Evolutionary conservation across 1,284 basidiomycete species (phyloP).

Genomic region (Leccinum glutinopallens): DNA sequence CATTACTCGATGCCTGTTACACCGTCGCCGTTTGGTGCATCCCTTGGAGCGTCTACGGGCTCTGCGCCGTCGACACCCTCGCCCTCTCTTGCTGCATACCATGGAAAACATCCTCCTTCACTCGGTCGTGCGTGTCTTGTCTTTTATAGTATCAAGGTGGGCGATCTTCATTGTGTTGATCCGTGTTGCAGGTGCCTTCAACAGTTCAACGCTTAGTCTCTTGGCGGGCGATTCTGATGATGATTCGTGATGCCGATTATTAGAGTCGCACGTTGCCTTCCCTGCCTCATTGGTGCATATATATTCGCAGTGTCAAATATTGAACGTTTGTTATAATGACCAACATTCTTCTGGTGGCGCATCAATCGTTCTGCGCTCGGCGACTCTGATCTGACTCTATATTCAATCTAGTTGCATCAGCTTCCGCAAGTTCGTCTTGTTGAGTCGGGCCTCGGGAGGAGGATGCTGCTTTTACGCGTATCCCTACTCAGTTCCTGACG

Average conservation of each 20-base stretch:
- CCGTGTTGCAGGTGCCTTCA: conserved; percentile 29
- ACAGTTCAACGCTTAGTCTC: conserved; percentile 30
- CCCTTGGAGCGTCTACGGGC: conserved; percentile 36
- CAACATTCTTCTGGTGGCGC: background rate
- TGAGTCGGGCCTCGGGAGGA: background rate
- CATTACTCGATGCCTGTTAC: conserved; percentile 44
- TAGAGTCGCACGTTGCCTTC: background rate
- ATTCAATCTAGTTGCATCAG: background rate
- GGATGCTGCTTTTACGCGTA: background rate
- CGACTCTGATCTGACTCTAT: background rate
- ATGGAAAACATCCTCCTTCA: conserved; percentile 33
- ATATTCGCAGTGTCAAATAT: conserved; percentile 10
- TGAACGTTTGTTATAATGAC: conserved; percentile 12
- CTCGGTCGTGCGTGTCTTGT: conserved; percentile 31
- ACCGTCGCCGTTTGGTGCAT: conserved; percentile 40
- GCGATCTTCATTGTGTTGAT: conserved; percentile 1
- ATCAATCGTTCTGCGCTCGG: background rate
- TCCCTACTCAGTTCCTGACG: background rate
- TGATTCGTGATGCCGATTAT: conserved; percentile 22
- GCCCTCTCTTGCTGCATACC: conserved; percentile 36
- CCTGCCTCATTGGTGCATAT: conserved; percentile 14
- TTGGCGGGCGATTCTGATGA: conserved; percentile 34
- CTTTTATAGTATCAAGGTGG: background rate
- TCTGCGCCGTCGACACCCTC: conserved; percentile 45
- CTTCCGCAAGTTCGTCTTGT: background rate